A percentile compares a stretch with the other conserved stretches of the same genome.
Evolutionary conservation across 2,329 filamentous ascomycete species (phyloP).

Genomic region (Xylaria sp.): DNA sequence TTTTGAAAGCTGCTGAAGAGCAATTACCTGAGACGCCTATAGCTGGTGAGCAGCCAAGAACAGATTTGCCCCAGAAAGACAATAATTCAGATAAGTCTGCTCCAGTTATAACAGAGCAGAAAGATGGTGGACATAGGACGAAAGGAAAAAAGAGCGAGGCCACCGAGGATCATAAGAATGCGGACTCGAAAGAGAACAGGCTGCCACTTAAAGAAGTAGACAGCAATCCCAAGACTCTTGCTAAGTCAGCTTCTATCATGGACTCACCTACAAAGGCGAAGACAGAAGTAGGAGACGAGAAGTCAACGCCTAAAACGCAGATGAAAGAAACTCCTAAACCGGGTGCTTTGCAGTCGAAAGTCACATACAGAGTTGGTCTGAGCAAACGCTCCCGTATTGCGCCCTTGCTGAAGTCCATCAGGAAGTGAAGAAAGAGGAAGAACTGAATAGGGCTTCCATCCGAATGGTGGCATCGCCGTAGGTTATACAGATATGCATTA

Average conservation of each 20-base stretch:
- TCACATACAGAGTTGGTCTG: slow-evolving; percentile 58
- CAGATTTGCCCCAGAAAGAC: slow-evolving; percentile 15
- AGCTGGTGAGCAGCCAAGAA: slow-evolving; percentile 12
- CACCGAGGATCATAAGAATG: slow-evolving; percentile 27
- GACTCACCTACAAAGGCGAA: slow-evolving; percentile 9
- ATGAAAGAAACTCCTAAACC: slow-evolving; percentile 37
- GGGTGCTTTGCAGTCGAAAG: slow-evolving; percentile 49
- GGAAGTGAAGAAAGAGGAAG: slow-evolving; percentile 49
- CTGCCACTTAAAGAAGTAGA: slow-evolving; percentile 41
- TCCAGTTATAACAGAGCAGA: slow-evolving; percentile 11
- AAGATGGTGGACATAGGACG: slow-evolving; percentile 23
- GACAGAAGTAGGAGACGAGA: slow-evolving; percentile 19
- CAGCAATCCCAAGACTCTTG: slow-evolving; percentile 36
- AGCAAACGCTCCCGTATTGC: slow-evolving; percentile 60
- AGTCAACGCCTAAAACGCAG: slow-evolving; percentile 26
- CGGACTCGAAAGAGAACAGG: slow-evolving; percentile 23
- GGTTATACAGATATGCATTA: neutral
- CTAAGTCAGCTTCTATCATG: slow-evolving; percentile 25
- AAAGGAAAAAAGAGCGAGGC: slow-evolving; percentile 27
- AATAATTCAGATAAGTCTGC: slow-evolving; percentile 12
- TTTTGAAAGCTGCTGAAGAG: slow-evolving; percentile 31
- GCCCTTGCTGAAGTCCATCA: slow-evolving; percentile 57
- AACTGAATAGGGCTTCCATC: neutral
- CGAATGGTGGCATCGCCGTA: neutral
- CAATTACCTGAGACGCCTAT: slow-evolving; percentile 7